Evolutionary conservation across 257 asterid genomes (phyloP), one percentile per base, ranked within the genome.

Genomic region (Paulownia fortunei): DNA sequence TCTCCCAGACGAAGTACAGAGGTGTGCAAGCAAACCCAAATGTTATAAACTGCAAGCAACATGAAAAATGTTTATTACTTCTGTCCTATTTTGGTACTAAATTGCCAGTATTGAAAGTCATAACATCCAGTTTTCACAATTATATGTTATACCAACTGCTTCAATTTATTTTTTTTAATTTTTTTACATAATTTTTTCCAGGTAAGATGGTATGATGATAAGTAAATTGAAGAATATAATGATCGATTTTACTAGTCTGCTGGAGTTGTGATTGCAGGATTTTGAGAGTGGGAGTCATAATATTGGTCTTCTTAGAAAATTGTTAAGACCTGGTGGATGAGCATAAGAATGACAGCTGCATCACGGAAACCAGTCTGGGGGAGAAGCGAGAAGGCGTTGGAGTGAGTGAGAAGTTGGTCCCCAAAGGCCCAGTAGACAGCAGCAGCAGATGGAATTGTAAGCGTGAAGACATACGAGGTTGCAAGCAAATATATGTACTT

Each of bases 21-120:
- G 88, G 88, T 10, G 88, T 85, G 37, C 81, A 82, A 2, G 88
- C 88, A 36, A 79, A 79, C 46, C 86, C 88, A 16, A 85, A 85
- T 23, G 88, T 85, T 44, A 82, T 85, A 54, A 85, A 85, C 88
- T 84, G 81, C 86, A 71, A 23, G 42, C 27, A 55, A 64, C 44
- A 7, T 2, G 4, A 24, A 10, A 34, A 12, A 32, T 6, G 7
- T 5, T 68, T 69, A 37, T 47, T 4, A n/a, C 37, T 24, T 58
- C n/a, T 24, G 64, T 58, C 8, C 18, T 1, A 10, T 21, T 58
- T 51, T 7, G 6, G 37, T 5, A 58, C 37, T 23, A 4, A 58
- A 9, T 24, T 24, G 30, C 64, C 8, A 3, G 16, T 1, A 51
- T 8, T 4, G 8, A 2, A 46, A 46, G 54, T 46, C 18, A 46